These are phyloP conservation scores for Candida sp. DNA, from an alignment of 1,139 yeast genomes.

Conservation along the genomic window DNA sequence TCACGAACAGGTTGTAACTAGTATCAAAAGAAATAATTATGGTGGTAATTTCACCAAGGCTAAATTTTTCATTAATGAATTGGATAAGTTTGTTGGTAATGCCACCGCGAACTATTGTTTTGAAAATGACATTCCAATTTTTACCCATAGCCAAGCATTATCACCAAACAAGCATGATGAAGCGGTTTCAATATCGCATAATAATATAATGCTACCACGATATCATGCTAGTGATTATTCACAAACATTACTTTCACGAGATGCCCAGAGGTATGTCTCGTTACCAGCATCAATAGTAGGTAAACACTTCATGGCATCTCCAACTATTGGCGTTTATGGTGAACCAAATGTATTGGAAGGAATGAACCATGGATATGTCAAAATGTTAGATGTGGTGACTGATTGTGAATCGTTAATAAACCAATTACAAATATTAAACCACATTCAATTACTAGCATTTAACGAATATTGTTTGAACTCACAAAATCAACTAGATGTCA, in stretches of 20 bases:
- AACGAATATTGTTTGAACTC: background rate
- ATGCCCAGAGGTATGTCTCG: slow-evolving; percentile 32
- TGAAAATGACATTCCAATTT: slow-evolving; percentile 24
- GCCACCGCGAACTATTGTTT: slow-evolving; percentile 22
- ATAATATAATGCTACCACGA: slow-evolving; percentile 34
- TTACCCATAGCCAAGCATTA: slow-evolving; percentile 18
- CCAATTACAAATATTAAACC: slow-evolving; percentile 36
- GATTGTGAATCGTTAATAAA: slow-evolving; percentile 27
- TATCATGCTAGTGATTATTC: slow-evolving; percentile 30
- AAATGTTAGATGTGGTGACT: slow-evolving; percentile 18
- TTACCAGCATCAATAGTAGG: slow-evolving; percentile 31
- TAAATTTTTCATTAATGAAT: slow-evolving; percentile 23
- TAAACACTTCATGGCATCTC: slow-evolving; percentile 23
- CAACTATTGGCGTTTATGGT: slow-evolving; percentile 8
- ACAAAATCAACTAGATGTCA: slow-evolving; percentile 2
- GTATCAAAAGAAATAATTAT: background rate
- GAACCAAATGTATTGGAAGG: slow-evolving; percentile 21
- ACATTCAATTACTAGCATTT: slow-evolving; percentile 13
- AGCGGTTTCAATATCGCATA: slow-evolving; percentile 31
- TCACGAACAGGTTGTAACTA: slow-evolving; percentile 9
- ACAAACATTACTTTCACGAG: slow-evolving; percentile 36
- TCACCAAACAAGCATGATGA: slow-evolving; percentile 8
- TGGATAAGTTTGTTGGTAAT: slow-evolving; percentile 22
- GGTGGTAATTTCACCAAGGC: slow-evolving; percentile 8
- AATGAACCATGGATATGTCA: slow-evolving; percentile 24